These are phyloP conservation scores for Coelastrella sp. DNA, from an alignment of 139 green algal species.

Conservation along the genomic window DNA sequence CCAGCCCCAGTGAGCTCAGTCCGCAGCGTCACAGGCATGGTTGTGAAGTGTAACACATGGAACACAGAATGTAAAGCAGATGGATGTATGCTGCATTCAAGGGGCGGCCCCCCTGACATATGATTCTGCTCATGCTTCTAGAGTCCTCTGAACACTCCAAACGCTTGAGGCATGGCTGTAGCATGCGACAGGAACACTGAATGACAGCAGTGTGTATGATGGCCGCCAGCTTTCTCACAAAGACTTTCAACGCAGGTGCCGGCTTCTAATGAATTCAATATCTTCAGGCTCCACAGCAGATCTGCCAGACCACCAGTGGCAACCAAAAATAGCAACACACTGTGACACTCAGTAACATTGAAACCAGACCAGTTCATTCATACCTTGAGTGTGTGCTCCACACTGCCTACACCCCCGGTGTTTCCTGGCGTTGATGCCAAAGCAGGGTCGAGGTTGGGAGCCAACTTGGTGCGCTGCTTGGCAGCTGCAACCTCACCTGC, in stretches of 20 bases:
- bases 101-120: not conserved
- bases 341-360: not conserved
- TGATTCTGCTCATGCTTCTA: not conserved
- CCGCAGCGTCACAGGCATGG: too few species aligned
- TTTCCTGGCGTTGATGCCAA: not conserved
- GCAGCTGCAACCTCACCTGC: conserved; percentile 59
- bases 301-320: too few species aligned
- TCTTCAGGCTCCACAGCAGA: too few species aligned
- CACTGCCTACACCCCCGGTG: conserved; percentile 47
- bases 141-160: not conserved
- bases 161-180: too few species aligned
- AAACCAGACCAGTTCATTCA: not conserved
- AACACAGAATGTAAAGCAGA: not conserved
- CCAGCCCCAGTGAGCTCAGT: too few species aligned
- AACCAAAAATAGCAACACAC: too few species aligned
- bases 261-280: too few species aligned
- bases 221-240: too few species aligned
- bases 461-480: conserved; percentile 57
- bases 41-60: too few species aligned
- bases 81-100: not conserved
- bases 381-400: conserved; percentile 59
- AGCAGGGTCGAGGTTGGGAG: not conserved
- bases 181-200: too few species aligned
- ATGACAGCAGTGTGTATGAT: too few species aligned
- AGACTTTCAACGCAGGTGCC: too few species aligned